Evolutionary conservation across 2,329 filamentous ascomycete species (phyloP).

Genomic region (Bertia moriformis): DNA sequence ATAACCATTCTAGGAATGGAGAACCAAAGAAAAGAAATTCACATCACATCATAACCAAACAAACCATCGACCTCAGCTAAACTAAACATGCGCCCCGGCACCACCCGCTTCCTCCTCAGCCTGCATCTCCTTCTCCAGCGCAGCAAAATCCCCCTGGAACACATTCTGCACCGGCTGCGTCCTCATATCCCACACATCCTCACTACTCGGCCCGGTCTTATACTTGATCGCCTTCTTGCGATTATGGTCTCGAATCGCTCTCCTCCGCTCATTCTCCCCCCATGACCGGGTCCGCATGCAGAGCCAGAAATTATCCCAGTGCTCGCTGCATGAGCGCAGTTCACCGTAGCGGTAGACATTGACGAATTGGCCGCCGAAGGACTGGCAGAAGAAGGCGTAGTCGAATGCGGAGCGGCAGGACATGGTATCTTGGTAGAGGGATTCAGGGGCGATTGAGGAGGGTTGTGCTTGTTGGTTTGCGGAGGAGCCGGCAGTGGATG

Average conservation of each 20-base stretch:
- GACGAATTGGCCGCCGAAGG: conserved; percentile 79
- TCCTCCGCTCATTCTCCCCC: conserved; percentile 40
- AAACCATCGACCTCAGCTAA: no score
- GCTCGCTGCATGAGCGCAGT: conserved; percentile 63
- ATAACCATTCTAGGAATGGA: no score
- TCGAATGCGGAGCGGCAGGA: conserved; percentile 86
- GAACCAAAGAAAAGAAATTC: no score
- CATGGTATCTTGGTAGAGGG: conserved; percentile 67
- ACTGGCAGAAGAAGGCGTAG: conserved; percentile 84
- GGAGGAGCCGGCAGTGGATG: neutral
- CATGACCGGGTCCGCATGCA: conserved; percentile 75
- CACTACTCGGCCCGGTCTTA: conserved; percentile 55
- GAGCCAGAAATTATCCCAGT: conserved; percentile 93
- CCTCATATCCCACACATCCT: conserved; percentile 68
- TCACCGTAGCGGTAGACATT: conserved; percentile 77
- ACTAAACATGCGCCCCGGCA: no score
- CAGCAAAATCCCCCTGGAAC: neutral
- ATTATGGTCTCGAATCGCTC: conserved; percentile 53
- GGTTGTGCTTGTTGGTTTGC: no score
- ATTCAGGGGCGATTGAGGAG: conserved; percentile 27
- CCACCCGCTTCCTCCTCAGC: neutral
- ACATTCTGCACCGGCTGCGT: neutral
- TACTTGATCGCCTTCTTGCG: conserved; percentile 48
- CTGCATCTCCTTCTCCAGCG: neutral
- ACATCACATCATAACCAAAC: no score